Evolutionary conservation across 2,329 filamentous ascomycete genomes (phyloP), one percentile per base, ranked within the genome.

Genomic region (Fusarium abutilonis): DNA sequence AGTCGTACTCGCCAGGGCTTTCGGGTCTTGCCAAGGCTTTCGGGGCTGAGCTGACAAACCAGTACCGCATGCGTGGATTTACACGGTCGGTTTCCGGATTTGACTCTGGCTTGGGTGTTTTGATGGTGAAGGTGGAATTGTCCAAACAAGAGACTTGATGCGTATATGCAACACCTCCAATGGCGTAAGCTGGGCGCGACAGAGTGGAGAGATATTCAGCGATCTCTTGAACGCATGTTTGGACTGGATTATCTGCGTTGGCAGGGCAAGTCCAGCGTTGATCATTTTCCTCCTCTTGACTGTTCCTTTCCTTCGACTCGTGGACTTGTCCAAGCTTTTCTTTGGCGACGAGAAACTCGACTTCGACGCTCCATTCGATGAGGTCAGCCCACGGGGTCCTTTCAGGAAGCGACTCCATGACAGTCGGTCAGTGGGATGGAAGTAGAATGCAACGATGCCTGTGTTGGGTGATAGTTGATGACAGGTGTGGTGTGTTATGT

Each of bases 341-440:
- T 15, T 66, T 58, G 47, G 68, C 68, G 13, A 71, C 67, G 26
- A 71, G 51, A 31, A 70, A 69, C 15, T 71, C 67, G 43, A 71
- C 39, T 21, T 68, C 63, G 44, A 70, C 46, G 48, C 45, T 53
- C 52, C 60, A 70, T 34, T 60, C 48, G 14, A 57, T 19, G 6
- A 56, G 47, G n/a, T 59, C 32, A 6, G 40, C 39, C 10, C 39
- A 13, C 7, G 31, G 11, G 15, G 23, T 45, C 7, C 15, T 17
- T 26, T 8, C 23, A 26, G 8, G 6, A 26, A 26, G 23, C 23
- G 6, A 4, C 6, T 26, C 23, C 23, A 26, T 26, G 8, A 26
- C 23, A 26, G 23, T 26, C 19, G 19, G 19, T 19, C 19, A 8
- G 23, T 26, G 23, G 4, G 8, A 6, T 26, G 23, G 23, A 26